Percentiles rank a stretch among this genome's conserved stretches.
phyloP scores from a whole-genome alignment of 805 yeast genomes.

The Myxozyma mucilagina region DNA sequence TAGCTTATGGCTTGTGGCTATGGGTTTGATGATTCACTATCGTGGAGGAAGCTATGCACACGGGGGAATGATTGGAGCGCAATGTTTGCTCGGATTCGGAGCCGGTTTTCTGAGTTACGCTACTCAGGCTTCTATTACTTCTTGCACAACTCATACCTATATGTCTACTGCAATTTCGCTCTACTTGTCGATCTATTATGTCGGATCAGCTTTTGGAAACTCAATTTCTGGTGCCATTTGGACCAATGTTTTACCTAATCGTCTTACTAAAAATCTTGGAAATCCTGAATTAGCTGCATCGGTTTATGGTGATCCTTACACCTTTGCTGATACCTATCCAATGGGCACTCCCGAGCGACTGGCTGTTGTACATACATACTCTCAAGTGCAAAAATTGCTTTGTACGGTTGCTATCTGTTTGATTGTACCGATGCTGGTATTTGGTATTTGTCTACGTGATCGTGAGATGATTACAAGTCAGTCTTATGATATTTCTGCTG shows the following conservation, averaged over 20 bases:
- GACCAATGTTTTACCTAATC: conserved; percentile 57
- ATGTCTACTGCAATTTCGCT: conserved; percentile 63
- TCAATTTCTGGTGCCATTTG: conserved; percentile 71
- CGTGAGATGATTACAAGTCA: conserved; percentile 43
- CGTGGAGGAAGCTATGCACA: conserved; percentile 54
- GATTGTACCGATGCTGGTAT: conserved; percentile 53
- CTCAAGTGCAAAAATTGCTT: conserved; percentile 58
- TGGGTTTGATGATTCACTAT: conserved; percentile 60
- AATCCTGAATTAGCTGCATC: conserved; percentile 43
- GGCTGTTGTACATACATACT: conserved; percentile 59
- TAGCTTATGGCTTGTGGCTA: conserved; percentile 56
- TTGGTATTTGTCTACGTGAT: conserved; percentile 55
- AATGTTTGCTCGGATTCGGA: conserved; percentile 67
- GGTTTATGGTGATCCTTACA: conserved; percentile 57
- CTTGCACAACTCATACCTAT: conserved; percentile 60
- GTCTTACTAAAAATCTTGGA: conserved; percentile 44
- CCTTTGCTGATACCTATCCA: conserved; percentile 49
- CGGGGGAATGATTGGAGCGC: conserved; percentile 64
- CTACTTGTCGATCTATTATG: conserved; percentile 57
- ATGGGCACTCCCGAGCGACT: conserved; percentile 67
- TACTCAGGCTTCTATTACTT: conserved; percentile 59
- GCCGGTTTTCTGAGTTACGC: conserved; percentile 72
- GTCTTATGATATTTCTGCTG: conserved; percentile 7
- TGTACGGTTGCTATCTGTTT: conserved; percentile 57
- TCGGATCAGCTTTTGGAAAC: conserved; percentile 65